Conservation (phyloP, 257 asterid genomes). For the Eucommia ulmoides region DNA sequence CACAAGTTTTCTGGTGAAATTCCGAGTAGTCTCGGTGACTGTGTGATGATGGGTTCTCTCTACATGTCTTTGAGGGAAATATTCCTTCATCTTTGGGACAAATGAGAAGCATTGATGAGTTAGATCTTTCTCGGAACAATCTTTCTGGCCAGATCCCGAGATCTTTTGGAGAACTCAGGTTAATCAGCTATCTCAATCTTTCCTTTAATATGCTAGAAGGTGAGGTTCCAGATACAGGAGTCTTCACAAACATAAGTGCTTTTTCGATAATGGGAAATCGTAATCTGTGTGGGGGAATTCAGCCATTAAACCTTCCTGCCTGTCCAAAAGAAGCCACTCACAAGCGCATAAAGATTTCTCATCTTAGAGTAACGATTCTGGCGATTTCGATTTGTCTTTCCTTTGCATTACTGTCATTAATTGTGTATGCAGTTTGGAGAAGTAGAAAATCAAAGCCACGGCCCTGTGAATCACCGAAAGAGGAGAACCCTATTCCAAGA, state of each 20-base stretch:
- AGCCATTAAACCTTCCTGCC: conserved; percentile 4
- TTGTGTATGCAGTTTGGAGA: conserved; percentile 3
- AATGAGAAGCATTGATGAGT: conserved; percentile 9
- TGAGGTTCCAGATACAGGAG: conserved; percentile 17
- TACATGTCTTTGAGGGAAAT: conserved; percentile 11
- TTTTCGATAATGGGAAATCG: conserved; percentile 14
- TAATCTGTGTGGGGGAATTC: conserved; percentile 18
- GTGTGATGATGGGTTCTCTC: conserved; percentile 15
- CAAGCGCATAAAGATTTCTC: conserved; percentile 6
- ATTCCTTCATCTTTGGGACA: conserved; percentile 16
- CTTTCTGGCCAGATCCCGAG: conserved; percentile 19
- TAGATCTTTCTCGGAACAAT: conserved; percentile 23
- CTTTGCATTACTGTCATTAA: not conserved
- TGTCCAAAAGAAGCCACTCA: not conserved
- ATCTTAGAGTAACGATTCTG: conserved; percentile 5
- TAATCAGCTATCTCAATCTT: conserved; percentile 13
- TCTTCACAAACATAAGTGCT: conserved; percentile 11
- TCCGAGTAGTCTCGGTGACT: conserved; percentile 13
- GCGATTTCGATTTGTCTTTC: conserved; percentile 8
- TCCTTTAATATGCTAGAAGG: conserved; percentile 24
- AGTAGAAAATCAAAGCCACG: not conserved
- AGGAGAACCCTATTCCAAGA: conserved; percentile 1
- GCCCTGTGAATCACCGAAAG: not conserved
- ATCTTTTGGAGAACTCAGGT: conserved; percentile 12
- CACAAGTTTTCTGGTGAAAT: conserved; percentile 20